Evolutionary conservation across 257 asterid species (phyloP), one percentile per base, ranked within the genome.

Genomic region (Solanum lignicaule): DNA sequence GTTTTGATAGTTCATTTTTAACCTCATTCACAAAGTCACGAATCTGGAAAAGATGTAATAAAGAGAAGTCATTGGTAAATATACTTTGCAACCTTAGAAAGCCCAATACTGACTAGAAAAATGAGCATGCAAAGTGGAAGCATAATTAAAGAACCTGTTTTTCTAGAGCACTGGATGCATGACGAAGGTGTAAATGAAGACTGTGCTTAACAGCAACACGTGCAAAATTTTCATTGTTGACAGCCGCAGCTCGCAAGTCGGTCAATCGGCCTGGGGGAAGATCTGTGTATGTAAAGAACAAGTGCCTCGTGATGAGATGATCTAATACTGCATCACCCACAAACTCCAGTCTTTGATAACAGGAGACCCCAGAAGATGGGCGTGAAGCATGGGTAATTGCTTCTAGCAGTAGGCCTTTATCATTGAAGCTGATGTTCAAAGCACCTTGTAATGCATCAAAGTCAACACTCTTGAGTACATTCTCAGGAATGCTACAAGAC

Each of bases 311-410:
- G 89, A 97, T 97, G 87, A 97, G 99, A 92, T 97, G 99, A 90
- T 97, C 99, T 88, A 97, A 85, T 32, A 97, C 98, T 18, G 99
- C 99, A 93, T 97, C 99, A 86, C 99, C 99, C 82, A 97, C 99
- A 90, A 97, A 96, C 90, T 97, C 99, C 72, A 97, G 90, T 38
- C 99, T 94, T 84, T 97, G 99, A 90, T 97, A 97, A 90, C 99
- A 97, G 48, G 99, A 94, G 68, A 97, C 98, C 86, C 99, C 99
- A 15, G 99, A 93, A 85, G 98, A 97, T 25, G 99, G 99, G 12
- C 99, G 98, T 55, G 99, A 97, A 35, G 99, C 99, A 90, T 97
- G 99, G 89, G 99, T 97, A 90, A 97, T 96, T 88, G 99, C 99
- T 92, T 97, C 99, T n/a, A 96, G 93, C 91, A 96, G 89, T 85